These are phyloP conservation scores for Ascochyta rabiei DNA, from an alignment of 2,329 filamentous ascomycete species.

Conservation along the genomic window DNA sequence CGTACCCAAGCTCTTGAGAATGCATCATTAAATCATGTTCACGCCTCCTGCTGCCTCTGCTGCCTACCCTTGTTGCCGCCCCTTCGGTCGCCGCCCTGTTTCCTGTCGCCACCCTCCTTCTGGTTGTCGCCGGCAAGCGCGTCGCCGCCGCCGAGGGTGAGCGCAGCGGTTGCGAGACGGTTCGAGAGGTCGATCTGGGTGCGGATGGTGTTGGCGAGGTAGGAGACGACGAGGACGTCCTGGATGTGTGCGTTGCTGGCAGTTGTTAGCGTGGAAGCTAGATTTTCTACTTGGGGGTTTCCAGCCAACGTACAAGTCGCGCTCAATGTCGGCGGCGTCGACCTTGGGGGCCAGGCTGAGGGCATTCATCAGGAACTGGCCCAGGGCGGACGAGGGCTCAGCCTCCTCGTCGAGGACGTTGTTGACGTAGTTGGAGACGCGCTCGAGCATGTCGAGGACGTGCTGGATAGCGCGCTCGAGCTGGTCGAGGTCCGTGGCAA, in stretches of 20 bases:
- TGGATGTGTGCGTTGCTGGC: slow-evolving; percentile 95
- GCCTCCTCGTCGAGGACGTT: slow-evolving; percentile 93
- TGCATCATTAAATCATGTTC: slow-evolving; percentile 26
- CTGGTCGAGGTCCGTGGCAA: slow-evolving; percentile 88
- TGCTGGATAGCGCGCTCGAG: slow-evolving; percentile 86
- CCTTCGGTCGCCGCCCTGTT: slow-evolving; percentile 39
- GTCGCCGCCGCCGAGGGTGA: slow-evolving; percentile 55
- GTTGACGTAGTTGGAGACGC: slow-evolving; percentile 89
- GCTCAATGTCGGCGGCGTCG: slow-evolving; percentile 85
- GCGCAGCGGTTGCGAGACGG: slow-evolving; percentile 74
- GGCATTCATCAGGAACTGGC: slow-evolving; percentile 93
- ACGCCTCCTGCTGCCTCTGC: slow-evolving; percentile 42
- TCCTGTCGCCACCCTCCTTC: slow-evolving; percentile 41
- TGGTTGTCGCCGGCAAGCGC: slow-evolving; percentile 43
- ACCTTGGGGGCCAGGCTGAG: slow-evolving; percentile 95
- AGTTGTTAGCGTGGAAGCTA: slow-evolving; percentile 38
- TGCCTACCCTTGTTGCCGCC: slow-evolving; percentile 43
- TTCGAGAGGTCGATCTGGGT: slow-evolving; percentile 99
- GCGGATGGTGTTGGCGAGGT: slow-evolving; percentile 97
- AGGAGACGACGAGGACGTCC: slow-evolving; percentile 96
- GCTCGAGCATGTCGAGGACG: slow-evolving; percentile 86
- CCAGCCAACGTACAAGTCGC: slow-evolving; percentile 73
- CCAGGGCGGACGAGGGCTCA: slow-evolving; percentile 86
- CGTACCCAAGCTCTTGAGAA: slow-evolving; percentile 27
- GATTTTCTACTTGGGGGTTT: background rate